Evolutionary conservation across 805 yeast genomes (phyloP).

Genomic region (Lipomyces kockii): DNA sequence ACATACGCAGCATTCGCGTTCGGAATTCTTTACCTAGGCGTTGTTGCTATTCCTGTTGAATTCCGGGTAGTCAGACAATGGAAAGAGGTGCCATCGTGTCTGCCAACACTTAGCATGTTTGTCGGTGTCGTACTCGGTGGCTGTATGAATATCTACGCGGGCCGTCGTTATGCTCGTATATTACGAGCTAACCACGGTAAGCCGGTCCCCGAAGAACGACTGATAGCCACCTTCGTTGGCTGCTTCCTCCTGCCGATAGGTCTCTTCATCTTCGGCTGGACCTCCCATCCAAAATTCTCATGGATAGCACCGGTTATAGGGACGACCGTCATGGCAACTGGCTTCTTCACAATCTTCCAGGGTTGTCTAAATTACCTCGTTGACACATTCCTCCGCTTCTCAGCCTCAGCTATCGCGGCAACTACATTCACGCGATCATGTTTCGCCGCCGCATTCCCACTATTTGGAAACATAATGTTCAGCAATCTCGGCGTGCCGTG

Average conservation of each 20-base stretch:
- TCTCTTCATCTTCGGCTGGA: conserved; percentile 74
- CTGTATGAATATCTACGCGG: conserved; percentile 19
- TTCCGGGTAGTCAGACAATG: conserved; percentile 39
- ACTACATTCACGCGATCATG: conserved; percentile 52
- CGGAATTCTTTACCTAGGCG: conserved; percentile 51
- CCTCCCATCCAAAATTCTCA: conserved; percentile 58
- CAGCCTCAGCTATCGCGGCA: conserved; percentile 74
- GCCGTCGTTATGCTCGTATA: conserved; percentile 17
- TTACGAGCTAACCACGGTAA: conserved; percentile 22
- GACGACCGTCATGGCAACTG: conserved; percentile 52
- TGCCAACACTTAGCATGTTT: conserved; percentile 41
- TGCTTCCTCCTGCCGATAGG: conserved; percentile 64
- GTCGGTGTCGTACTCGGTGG: conserved; percentile 45
- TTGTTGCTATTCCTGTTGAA: conserved; percentile 50
- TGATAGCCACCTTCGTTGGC: conserved; percentile 50
- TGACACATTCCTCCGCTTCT: conserved; percentile 52
- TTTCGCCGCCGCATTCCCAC: conserved; percentile 58
- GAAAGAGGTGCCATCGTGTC: conserved; percentile 16
- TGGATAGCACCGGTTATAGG: conserved; percentile 73
- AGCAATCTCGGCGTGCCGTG: conserved; percentile 56
- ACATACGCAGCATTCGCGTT: conserved; percentile 53
- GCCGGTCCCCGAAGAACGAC: conserved; percentile 32
- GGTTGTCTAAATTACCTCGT: conserved; percentile 51
- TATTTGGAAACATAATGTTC: conserved; percentile 57
- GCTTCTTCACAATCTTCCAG: conserved; percentile 49